Evolutionary conservation across 805 yeast genomes (phyloP), one percentile per base, ranked within the genome.

Genomic region (Kodamaea leandrae): DNA sequence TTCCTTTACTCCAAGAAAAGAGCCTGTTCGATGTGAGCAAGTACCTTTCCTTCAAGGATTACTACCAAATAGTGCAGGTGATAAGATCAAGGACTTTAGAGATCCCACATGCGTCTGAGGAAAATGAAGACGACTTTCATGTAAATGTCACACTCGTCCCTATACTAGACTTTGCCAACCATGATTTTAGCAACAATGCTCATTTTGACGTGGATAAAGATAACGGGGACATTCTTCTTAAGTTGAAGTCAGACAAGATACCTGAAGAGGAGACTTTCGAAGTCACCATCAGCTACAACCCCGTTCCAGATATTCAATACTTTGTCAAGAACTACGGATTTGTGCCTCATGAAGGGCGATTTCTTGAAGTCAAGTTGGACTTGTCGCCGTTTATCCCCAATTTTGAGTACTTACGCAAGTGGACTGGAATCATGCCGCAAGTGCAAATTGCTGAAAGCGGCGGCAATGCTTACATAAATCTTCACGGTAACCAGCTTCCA

Each of bases 141-240:
- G 74, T 75, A 4, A 72, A 76, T 37, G 68, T 80, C 0, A 74
- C 86, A 0, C 55, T 83, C 41, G 86, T 83, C 1, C 89, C 91
- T 1, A 45, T 80, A 1, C 50, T 83, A 21, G 91, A 83, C 57
- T 83, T 77, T 66, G 84, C 75, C 4, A 83, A 83, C 54, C 91
- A 83, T 54, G 60, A 64, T 32, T 66, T 64, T 42, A 28, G 50
- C 19, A 61, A 64, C 34, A 81, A 80, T 56, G 76, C 84, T 0
- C 71, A 64, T 48, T 83, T 82, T 58, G 91, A 80, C 51, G 65
- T 77, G n/a, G 83, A 78, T 55, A 58, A 68, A 6, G 23, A 35
- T 0, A 68, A 60, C 4, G 52, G 61, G 4, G 82, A 77, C 37
- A 60, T 78, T 4, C 21, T 78, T 0, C 57, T 80, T 34, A 57